Base-by-base conservation (phyloP, 768 basidiomycete genomes). In the Suillus plorans region DNA sequence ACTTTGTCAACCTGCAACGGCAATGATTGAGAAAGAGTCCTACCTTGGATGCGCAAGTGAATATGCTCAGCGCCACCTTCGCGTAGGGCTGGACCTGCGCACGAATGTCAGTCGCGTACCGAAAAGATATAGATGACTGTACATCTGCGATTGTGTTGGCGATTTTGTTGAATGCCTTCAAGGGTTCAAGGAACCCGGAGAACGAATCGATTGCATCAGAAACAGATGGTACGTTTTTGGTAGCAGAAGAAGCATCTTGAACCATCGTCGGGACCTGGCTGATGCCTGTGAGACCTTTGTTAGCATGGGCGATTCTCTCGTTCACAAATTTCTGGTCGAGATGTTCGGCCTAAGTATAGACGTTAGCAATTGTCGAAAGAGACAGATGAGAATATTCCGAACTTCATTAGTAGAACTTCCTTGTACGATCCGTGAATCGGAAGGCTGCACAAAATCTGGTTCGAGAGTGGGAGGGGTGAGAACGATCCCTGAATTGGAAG, bases 201-300 rank as follows among this genome's bases (percentile, higher is more conserved):
- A 34, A 20, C 18, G 18, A 34, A 10, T 34, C 31, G 18, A 31
- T 34, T 0, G n/a, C 6, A 25, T 22, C 12, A 13, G 47, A 18
- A 25, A 25, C 10, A 18, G 52, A 34, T 34, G 34, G 52, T n/a
- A 55, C 9, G 31, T 34, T 5, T 18, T 20, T 20, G 31, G 4
- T 5, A 10, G 9, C 2, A 12, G 52, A 55, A 31, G 52, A 31
- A 2, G 18, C 7, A 20, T 34, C 10, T 20, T 20, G 9, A 10
- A 36, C 1, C 3, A 6, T 3, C 14, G 4, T 0, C 1, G 55
- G 1, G 5, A 22, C 36, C 2, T 37, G 20, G 5, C n/a, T 4
- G 1, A 14, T 22, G 36, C 4, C n/a, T n/a, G 4, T 20, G 4
- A 37, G 10, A 22, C 6, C 14, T 16, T 47, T 47, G n/a, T n/a